Base-by-base conservation (phyloP, 1,284 basidiomycete species). In the Wolfiporia cocos region DNA sequence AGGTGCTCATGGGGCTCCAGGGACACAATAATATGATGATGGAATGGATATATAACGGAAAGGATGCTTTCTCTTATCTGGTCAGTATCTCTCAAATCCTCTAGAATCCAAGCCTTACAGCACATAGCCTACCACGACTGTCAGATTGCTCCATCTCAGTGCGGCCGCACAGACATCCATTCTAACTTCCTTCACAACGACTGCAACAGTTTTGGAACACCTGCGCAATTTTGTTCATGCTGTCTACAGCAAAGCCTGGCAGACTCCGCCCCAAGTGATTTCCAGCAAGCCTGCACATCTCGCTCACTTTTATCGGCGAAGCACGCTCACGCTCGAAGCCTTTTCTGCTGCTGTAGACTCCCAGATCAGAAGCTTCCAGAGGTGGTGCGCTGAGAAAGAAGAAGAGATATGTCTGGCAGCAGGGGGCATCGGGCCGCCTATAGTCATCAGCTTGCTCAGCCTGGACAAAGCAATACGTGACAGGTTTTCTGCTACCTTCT, bases 271-370 rank as follows among this genome's bases (percentile, higher is more conserved):
- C 6, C 32, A 34, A 19, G 19, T 30, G 26, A 23, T 23, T 39
- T n/a, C 26, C 35, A 23, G 19, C 17, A 37, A 47, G 6, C 47
- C 51, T 17, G 43, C 47, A 3, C 49, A 47, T 29, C 39, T 54
- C 39, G 34, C 48, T 2, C 42, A 35, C 32, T 48, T 40, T 17
- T 41, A 48, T 15, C 48, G 53, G 28, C 45, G 54, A 17, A 51
- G 47, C 10, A 79, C 77, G 2, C 76, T 74, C 31, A 91, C 87
- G 0, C 63, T 83, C 11, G 86, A 92, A 56, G 90, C 91, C 0
- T 91, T 91, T 56, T 77, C 83, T 0, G 86, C 88, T 44, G 85
- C 85, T 0, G 64, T 90, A 34, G 78, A 81, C 36, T 48, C 59
- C 6, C 73, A 85, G 42, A 60, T 91, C 3, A 68, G 68, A 14